These are phyloP conservation scores for Neofusicoccum umdonicola DNA, from an alignment of 2,329 filamentous ascomycete genomes.

Conservation along the genomic window DNA sequence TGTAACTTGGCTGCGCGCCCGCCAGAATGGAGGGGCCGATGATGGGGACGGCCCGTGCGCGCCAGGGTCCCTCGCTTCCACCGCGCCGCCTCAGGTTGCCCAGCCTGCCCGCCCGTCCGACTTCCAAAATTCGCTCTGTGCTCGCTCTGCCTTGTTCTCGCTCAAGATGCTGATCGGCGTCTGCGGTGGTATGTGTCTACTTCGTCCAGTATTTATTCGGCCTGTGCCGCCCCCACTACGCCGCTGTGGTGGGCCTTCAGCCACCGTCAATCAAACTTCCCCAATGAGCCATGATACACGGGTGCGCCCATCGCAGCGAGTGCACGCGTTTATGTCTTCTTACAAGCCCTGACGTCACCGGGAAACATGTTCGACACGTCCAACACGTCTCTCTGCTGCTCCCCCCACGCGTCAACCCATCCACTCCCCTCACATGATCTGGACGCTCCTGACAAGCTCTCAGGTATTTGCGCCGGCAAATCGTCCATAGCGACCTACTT, in stretches of 20 bases:
- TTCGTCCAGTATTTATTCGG: not conserved
- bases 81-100: constrained; percentile 20
- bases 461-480: constrained; percentile 92
- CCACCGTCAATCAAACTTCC: not conserved
- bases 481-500: constrained; percentile 86
- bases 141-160: not conserved
- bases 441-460: not conserved
- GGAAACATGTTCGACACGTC: not conserved
- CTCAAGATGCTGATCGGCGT: constrained; percentile 71
- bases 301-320: not conserved
- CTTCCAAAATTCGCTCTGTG: not conserved
- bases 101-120: not conserved
- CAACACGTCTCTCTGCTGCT: constrained; percentile 5
- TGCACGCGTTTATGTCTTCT: not conserved
- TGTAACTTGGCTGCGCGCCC: constrained; percentile 2
- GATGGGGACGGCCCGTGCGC: not conserved
- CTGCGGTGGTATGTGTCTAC: constrained; percentile 60
- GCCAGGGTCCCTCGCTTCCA: not conserved
- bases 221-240: not conserved
- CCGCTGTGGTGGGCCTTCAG: not conserved
- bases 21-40: not conserved
- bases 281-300: not conserved
- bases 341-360: not conserved
- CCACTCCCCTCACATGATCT: not conserved
- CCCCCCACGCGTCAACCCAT: not conserved